Conservation (phyloP, 768 basidiomycete genomes). For the Tricholoma terreum region DNA sequence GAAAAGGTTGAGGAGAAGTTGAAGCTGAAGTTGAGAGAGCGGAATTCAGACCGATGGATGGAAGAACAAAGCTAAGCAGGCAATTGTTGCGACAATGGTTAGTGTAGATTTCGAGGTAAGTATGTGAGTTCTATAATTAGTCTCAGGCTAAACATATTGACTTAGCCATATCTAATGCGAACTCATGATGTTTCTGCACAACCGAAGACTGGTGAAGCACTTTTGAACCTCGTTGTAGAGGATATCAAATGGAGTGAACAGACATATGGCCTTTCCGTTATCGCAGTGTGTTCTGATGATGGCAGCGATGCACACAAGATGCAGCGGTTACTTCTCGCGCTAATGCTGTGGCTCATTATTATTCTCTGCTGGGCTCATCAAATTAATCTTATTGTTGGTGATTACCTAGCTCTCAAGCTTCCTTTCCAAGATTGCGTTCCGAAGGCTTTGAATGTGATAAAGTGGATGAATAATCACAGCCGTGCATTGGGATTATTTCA, state of each 20-base stretch:
- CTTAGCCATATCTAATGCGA: conserved; percentile 18
- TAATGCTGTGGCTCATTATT: conserved; percentile 11
- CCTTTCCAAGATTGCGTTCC: no score
- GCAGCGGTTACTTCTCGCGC: conserved; percentile 9
- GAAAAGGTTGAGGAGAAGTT: conserved; percentile 8
- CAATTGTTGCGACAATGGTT: conserved; percentile 23
- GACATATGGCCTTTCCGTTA: conserved; percentile 7
- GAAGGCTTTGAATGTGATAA: no score
- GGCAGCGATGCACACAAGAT: conserved; percentile 18
- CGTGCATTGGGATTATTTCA: conserved; percentile 24
- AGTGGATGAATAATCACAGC: conserved; percentile 31
- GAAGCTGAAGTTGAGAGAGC: no score
- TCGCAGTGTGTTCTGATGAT: conserved; percentile 20
- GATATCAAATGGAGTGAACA: conserved; percentile 17
- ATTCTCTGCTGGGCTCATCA: conserved; percentile 28
- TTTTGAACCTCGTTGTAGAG: conserved; percentile 17
- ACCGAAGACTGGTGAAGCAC: conserved; percentile 23
- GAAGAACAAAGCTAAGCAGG: conserved; percentile 25
- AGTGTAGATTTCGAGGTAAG: conserved; percentile 22
- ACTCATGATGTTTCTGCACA: conserved; percentile 17
- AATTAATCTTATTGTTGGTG: conserved; percentile 34
- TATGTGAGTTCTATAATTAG: not conserved
- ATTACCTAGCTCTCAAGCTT: no score
- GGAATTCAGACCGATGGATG: conserved; percentile 28
- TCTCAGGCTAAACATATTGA: no score